Evolutionary conservation across 129 eudicot genomes (phyloP).

Genomic region (Centella asiatica): DNA sequence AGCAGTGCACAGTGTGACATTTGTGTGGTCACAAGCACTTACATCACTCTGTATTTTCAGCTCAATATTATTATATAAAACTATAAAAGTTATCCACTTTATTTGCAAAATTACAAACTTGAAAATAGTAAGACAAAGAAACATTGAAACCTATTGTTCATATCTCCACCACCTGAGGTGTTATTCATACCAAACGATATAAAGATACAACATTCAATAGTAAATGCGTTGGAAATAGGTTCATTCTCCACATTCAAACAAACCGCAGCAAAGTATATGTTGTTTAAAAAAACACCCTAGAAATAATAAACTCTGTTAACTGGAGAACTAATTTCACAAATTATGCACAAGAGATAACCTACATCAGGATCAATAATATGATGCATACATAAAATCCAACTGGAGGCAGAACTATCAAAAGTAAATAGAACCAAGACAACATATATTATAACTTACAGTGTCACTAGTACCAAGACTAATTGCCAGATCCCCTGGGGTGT

Average conservation of each 20-base stretch:
- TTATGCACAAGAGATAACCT: background rate
- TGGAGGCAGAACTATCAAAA: background rate
- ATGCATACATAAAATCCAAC: background rate
- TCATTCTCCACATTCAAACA: background rate
- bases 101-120: no score
- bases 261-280: background rate
- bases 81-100: no score
- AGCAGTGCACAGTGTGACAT: no score
- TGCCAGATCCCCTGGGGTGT: conserved; percentile 95
- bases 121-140: no score
- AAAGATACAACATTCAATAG: no score
- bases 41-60: no score
- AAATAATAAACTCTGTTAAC: background rate
- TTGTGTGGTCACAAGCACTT: no score
- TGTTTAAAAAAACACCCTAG: background rate
- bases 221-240: background rate
- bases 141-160: no score
- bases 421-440: background rate
- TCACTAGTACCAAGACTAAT: conserved; percentile 98
- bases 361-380: background rate
- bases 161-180: no score
- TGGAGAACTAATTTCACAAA: background rate
- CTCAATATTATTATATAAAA: no score
- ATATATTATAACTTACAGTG: conserved; percentile 46
- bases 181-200: no score